Evolutionary conservation across 306 rosid genomes (phyloP).

Genomic region (Dryas drummondii): DNA sequence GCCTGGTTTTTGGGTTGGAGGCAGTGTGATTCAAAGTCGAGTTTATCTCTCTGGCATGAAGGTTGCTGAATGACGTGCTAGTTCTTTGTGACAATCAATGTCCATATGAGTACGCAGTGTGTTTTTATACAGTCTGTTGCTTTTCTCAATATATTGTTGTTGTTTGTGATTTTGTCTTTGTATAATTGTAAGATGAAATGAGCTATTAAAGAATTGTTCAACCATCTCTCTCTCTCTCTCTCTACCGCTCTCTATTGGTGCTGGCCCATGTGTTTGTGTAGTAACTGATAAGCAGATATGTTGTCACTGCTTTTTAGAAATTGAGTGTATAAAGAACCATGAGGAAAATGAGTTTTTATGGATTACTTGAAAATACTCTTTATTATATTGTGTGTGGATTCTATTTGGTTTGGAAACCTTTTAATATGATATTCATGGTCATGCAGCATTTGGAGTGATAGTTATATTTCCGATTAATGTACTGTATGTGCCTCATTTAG

Average conservation of each 20-base stretch:
- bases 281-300: background rate
- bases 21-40: constrained; percentile 86
- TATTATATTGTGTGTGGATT: background rate
- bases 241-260: background rate
- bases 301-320: background rate
- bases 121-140: constrained; percentile 30
- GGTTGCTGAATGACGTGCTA: constrained; percentile 64
- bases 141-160: constrained; percentile 26
- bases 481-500: background rate
- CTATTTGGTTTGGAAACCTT: background rate
- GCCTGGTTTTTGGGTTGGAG: constrained; percentile 93
- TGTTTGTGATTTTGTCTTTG: constrained; percentile 15
- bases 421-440: background rate
- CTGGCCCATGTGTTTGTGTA: background rate
- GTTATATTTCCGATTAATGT: background rate
- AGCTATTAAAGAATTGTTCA: background rate
- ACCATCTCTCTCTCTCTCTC: background rate
- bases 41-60: constrained; percentile 95
- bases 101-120: constrained; percentile 30
- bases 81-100: constrained; percentile 20
- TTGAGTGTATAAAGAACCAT: constrained; percentile 1
- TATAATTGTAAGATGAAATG: constrained; percentile 24
- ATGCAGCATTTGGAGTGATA: background rate
- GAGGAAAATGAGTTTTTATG: background rate
- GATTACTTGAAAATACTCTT: background rate